These are phyloP conservation scores for Coprinellus micaceus DNA, from an alignment of 768 basidiomycete species.

Conservation along the genomic window DNA sequence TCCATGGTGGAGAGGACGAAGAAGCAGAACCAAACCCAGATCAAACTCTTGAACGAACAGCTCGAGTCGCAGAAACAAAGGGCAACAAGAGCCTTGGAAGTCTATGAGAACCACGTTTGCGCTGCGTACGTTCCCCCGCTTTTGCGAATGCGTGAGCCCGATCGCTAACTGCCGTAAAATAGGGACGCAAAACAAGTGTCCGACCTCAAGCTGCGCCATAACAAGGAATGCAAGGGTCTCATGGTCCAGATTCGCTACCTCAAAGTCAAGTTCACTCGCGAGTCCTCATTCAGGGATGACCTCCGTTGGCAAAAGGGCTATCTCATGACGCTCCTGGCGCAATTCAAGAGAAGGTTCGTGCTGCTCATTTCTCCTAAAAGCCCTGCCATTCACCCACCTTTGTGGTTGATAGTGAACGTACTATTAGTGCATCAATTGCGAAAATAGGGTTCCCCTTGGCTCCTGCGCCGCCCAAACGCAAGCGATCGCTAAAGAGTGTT, in stretches of 20 bases:
- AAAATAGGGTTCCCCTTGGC: conserved; percentile 64
- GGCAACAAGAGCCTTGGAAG: conserved; percentile 42
- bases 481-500: conserved; percentile 52
- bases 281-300: conserved; percentile 72
- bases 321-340: conserved; percentile 66
- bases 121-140: conserved; percentile 58
- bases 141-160: too few species aligned
- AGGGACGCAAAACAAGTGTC: conserved; percentile 56
- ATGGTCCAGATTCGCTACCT: conserved; percentile 89
- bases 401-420: conserved; percentile 51
- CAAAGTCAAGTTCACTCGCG: conserved; percentile 87
- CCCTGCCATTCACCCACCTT: too few species aligned
- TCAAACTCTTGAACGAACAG: conserved; percentile 64
- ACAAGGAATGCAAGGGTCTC: conserved; percentile 85
- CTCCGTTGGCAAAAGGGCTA: conserved; percentile 88
- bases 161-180: neutral
- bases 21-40: conserved; percentile 66
- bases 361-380: neutral
- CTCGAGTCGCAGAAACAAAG: conserved; percentile 53
- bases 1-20: conserved; percentile 55
- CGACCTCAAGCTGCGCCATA: conserved; percentile 62
- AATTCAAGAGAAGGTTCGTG: conserved; percentile 69
- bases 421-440: conserved; percentile 72
- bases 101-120: conserved; percentile 56
- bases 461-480: conserved; percentile 34